phyloP scores from a whole-genome alignment of 2,329 filamentous ascomycete species.

The Boeremia lycopersici region DNA sequence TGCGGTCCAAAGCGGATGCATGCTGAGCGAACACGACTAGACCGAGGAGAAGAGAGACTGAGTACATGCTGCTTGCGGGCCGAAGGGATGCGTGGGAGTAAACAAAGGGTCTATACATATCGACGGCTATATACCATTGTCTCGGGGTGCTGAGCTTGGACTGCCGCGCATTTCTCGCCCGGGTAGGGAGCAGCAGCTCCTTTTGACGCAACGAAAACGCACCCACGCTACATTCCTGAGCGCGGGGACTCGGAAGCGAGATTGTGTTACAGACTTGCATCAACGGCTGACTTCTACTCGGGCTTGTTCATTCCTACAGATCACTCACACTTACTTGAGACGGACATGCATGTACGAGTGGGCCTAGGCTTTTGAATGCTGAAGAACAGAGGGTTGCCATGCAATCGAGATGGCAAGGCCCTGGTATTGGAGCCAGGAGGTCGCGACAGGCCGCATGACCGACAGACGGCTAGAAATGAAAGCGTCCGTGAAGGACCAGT shows the following conservation, averaged over 20 bases:
- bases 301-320: conserved; percentile 12
- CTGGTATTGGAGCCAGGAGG: neutral
- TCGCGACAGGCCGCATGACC: neutral
- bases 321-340: conserved; percentile 15
- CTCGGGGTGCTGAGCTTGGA: neutral
- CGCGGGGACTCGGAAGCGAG: neutral
- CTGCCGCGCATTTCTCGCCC: conserved; percentile 8
- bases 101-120: neutral
- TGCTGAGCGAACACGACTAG: neutral
- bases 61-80: conserved; percentile 1
- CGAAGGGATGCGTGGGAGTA: neutral
- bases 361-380: conserved; percentile 1
- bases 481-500: neutral
- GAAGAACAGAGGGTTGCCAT: neutral
- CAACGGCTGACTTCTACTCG: neutral
- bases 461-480: conserved; percentile 1
- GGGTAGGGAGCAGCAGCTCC: neutral
- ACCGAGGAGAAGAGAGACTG: neutral
- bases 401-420: neutral
- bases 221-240: conserved; percentile 22
- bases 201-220: conserved; percentile 5
- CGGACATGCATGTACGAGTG: conserved; percentile 7
- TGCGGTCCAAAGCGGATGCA: neutral
- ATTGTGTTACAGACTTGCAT: conserved; percentile 8
- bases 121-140: conserved; percentile 6